Percentiles rank a stretch among this genome's conserved stretches.
Conservation (phyloP, 208 protist species). For the Crithidia sp. region DNA sequence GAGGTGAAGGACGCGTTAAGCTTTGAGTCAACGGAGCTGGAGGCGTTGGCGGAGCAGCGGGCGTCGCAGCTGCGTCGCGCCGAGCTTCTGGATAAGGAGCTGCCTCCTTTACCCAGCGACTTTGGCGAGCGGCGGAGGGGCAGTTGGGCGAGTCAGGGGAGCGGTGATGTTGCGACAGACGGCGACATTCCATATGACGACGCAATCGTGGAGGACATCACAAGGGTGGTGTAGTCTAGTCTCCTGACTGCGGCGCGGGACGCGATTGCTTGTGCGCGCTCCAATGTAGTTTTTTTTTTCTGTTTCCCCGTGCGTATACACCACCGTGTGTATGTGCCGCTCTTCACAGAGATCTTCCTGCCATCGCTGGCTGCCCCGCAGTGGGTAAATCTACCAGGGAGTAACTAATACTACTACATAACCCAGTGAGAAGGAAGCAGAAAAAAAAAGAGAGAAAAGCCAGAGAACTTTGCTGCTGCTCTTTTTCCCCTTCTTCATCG, state of each 20-base stretch:
- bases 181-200: slow-evolving; percentile 26
- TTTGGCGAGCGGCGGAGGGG: slow-evolving; percentile 20
- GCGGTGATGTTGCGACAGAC: slow-evolving; percentile 5
- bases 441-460: no score
- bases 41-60: slow-evolving; percentile 44
- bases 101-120: slow-evolving; percentile 38
- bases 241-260: no score
- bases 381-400: no score
- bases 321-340: no score
- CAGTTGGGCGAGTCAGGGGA: background rate
- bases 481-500: no score
- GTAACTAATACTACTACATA: no score
- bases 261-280: background rate
- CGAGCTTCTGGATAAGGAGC: slow-evolving; percentile 25
- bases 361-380: no score
- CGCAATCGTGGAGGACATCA: slow-evolving; percentile 60
- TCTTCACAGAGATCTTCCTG: no score
- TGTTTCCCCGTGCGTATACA: background rate
- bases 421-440: no score
- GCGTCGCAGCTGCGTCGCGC: slow-evolving; percentile 25
- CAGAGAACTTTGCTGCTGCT: no score
- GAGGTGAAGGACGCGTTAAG: slow-evolving; percentile 78
- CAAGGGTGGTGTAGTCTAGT: slow-evolving; percentile 13
- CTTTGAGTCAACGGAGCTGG: slow-evolving; percentile 75
- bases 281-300: slow-evolving; percentile 7